Evolutionary conservation across 805 yeast species (phyloP).

Genomic region (Wickerhamiella occidentalis): DNA sequence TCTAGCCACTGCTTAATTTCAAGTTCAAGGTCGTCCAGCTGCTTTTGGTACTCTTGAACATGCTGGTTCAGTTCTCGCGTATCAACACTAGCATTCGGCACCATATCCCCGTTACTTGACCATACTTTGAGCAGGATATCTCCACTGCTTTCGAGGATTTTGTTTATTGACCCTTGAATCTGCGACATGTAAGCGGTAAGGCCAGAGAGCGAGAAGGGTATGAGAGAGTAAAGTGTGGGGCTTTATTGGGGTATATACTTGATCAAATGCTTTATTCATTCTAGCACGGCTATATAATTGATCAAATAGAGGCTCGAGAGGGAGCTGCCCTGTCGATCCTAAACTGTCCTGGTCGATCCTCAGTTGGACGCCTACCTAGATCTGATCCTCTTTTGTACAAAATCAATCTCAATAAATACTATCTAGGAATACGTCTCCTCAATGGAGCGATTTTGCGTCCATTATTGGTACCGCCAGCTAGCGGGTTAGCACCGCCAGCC

Average conservation of each 20-base stretch:
- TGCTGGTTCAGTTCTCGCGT: slow-evolving; percentile 16
- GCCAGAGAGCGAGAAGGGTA: background rate
- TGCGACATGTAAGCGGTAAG: slow-evolving; percentile 7
- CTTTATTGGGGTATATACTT: no score
- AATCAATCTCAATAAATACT: background rate
- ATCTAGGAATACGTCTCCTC: background rate
- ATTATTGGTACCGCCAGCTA: background rate
- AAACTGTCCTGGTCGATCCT: no score
- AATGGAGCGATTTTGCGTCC: slow-evolving; percentile 2
- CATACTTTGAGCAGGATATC: slow-evolving; percentile 21
- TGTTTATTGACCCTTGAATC: slow-evolving; percentile 10
- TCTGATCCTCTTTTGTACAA: background rate
- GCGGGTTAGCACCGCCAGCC: background rate
- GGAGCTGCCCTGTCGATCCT: no score
- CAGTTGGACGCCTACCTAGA: no score
- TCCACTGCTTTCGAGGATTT: slow-evolving; percentile 18
- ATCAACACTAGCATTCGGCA: slow-evolving; percentile 20
- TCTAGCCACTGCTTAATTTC: slow-evolving; percentile 10
- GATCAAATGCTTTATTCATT: no score
- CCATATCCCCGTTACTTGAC: slow-evolving; percentile 19
- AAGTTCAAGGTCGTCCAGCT: slow-evolving; percentile 13
- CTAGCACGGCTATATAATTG: no score
- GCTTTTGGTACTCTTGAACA: slow-evolving; percentile 16
- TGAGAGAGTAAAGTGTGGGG: background rate
- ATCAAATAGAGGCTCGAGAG: no score